phyloP scores from a whole-genome alignment of 345 rosid genomes.

The Rhodamnia argentea region DNA sequence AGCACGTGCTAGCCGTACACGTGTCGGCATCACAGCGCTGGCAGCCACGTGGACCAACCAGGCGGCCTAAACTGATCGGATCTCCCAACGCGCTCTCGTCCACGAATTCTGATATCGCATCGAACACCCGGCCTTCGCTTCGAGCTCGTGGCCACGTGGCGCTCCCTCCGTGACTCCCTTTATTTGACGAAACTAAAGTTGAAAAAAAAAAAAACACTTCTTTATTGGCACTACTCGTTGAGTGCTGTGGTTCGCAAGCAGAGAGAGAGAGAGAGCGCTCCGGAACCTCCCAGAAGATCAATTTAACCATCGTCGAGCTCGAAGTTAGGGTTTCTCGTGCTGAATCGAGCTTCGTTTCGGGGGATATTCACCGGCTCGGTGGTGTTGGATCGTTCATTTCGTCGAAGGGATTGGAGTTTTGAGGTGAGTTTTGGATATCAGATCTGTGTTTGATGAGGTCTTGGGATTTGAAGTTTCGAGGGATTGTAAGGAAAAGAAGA shows the following conservation, averaged over 20 bases:
- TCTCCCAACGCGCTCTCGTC: conserved; percentile 55
- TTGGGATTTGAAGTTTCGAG: not conserved
- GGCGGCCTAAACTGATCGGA: conserved; percentile 61
- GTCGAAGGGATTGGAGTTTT: not conserved
- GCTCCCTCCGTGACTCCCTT: conserved; percentile 2
- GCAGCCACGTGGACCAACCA: conserved; percentile 59
- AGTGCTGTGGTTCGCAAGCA: conserved; percentile 9
- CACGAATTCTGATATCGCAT: conserved; percentile 66
- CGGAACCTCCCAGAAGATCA: conserved; percentile 19
- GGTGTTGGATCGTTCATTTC: not conserved
- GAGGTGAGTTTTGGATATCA: not conserved
- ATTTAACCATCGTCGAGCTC: not conserved
- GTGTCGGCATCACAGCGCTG: conserved; percentile 4
- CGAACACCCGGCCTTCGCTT: conserved; percentile 10
- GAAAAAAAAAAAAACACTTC: not conserved
- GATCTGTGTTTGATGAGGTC: not conserved
- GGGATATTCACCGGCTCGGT: not conserved
- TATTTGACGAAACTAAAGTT: conserved; percentile 1
- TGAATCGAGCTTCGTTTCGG: not conserved
- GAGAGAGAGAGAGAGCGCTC: conserved; percentile 1
- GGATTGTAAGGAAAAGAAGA: not conserved
- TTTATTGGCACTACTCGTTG: not conserved
- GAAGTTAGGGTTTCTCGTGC: not conserved
- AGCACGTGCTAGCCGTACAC: not conserved
- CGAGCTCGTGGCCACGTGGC: conserved; percentile 59